phyloP scores from a whole-genome alignment of 805 yeast genomes.

The Clavispora phyllophila region DNA sequence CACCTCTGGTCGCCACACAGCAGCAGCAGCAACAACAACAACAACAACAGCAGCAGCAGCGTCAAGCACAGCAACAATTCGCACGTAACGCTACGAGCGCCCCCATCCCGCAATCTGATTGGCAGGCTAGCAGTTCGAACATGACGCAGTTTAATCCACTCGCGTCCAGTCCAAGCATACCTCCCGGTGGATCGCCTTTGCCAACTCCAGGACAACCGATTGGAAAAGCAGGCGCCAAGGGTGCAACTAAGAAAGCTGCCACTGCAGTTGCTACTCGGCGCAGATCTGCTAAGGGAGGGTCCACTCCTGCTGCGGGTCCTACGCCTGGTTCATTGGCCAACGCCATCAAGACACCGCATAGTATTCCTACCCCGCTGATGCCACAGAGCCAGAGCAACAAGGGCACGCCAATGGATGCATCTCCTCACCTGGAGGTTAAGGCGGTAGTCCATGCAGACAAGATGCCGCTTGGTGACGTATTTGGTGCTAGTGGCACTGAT shows the following conservation, averaged over 20 bases:
- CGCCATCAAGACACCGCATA: conserved; percentile 40
- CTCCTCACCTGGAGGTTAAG: conserved; percentile 20
- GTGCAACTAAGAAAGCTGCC: conserved; percentile 4
- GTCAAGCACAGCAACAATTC: conserved; percentile 11
- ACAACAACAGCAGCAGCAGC: conserved; percentile 8
- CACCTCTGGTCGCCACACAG: no score
- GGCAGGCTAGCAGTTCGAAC: conserved; percentile 1
- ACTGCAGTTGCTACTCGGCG: conserved; percentile 3
- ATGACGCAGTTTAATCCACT: background rate
- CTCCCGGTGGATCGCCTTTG: conserved; percentile 7
- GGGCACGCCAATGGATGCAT: conserved; percentile 37
- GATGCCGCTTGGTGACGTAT: conserved; percentile 17
- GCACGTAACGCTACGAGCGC: conserved; percentile 2
- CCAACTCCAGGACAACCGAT: conserved; percentile 6
- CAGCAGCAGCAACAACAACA: conserved; percentile 10
- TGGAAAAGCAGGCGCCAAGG: conserved; percentile 20
- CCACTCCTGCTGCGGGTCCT: conserved; percentile 32
- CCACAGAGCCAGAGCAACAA: conserved; percentile 32
- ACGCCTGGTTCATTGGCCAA: conserved; percentile 36
- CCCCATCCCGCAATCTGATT: conserved; percentile 1
- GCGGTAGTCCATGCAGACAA: conserved; percentile 1
- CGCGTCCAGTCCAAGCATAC: conserved; percentile 13
- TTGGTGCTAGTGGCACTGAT: conserved; percentile 28
- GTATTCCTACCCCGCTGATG: conserved; percentile 39
- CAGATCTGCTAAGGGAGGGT: conserved; percentile 16